phyloP scores from a whole-genome alignment of 2,329 filamentous ascomycete species.

The Emericellopsis cladophorae region DNA sequence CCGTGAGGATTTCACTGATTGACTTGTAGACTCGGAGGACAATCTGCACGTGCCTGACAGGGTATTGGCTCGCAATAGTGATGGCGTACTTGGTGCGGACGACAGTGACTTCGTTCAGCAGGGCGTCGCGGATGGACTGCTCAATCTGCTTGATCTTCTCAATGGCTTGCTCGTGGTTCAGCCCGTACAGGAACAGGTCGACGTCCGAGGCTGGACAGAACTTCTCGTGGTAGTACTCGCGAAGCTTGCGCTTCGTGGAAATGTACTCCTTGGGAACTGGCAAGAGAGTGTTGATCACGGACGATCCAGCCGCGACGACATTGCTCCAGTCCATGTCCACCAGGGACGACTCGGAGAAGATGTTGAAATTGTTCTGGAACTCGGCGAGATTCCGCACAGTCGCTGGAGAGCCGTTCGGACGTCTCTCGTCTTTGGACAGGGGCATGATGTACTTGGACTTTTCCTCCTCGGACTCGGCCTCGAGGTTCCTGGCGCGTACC shows the following conservation, averaged over 20 bases:
- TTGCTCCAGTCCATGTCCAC: constrained; percentile 71
- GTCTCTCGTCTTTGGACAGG: constrained; percentile 48
- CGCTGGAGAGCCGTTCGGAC: constrained; percentile 49
- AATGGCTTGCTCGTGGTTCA: constrained; percentile 64
- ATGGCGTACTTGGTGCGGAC: constrained; percentile 80
- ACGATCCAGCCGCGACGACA: constrained; percentile 68
- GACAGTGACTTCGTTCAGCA: constrained; percentile 72
- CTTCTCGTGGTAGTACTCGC: constrained; percentile 70
- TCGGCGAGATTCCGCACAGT: constrained; percentile 54
- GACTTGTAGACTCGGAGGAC: constrained; percentile 78
- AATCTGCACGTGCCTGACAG: constrained; percentile 74
- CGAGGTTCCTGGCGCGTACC: constrained; percentile 47
- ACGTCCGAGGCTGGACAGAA: constrained; percentile 78
- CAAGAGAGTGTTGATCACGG: constrained; percentile 67
- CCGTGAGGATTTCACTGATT: constrained; percentile 71
- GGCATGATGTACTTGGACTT: constrained; percentile 59
- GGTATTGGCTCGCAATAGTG: constrained; percentile 75
- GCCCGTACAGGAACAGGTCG: constrained; percentile 72
- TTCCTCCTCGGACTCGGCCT: constrained; percentile 43
- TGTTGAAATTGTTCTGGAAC: constrained; percentile 66
- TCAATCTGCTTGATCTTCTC: constrained; percentile 82
- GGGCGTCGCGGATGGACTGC: constrained; percentile 57
- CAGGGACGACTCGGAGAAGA: constrained; percentile 72
- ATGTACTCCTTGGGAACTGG: constrained; percentile 53
- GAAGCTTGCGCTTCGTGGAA: constrained; percentile 46